A percentile compares a stretch with the other conserved stretches of the same genome.
Evolutionary conservation across 441 rosid genomes (phyloP).

Genomic region (Pelargonium cotyledonis): DNA sequence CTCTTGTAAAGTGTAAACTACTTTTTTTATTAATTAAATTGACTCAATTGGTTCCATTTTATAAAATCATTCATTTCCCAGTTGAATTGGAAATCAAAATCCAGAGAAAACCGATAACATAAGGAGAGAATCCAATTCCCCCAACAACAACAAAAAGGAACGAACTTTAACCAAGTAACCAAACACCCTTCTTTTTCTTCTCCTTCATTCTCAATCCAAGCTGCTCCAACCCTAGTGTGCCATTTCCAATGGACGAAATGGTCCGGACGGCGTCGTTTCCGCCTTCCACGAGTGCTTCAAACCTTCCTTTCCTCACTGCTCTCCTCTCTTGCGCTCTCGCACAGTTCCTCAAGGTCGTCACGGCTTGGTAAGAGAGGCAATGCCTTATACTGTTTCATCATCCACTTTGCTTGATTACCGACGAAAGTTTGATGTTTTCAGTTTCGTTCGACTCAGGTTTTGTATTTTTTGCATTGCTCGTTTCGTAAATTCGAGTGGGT

Average conservation of each 20-base stretch:
- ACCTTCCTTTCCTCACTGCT: slow-evolving; percentile 45
- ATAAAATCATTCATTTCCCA: no score
- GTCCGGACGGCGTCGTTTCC: slow-evolving; percentile 31
- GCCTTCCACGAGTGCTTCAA: slow-evolving; percentile 32
- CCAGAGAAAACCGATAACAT: neutral
- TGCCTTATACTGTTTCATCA: no score
- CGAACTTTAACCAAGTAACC: neutral
- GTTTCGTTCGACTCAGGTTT: neutral
- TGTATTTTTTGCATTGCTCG: neutral
- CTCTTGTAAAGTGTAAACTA: no score
- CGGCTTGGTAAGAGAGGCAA: slow-evolving; percentile 35
- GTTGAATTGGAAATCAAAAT: no score
- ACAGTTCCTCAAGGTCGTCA: slow-evolving; percentile 58
- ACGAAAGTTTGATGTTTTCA: no score
- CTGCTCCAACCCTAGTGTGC: neutral
- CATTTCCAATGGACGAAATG: slow-evolving; percentile 35
- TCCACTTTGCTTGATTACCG: no score
- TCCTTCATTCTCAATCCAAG: neutral
- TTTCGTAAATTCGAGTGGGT: neutral
- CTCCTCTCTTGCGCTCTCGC: slow-evolving; percentile 48
- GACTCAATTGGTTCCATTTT: no score
- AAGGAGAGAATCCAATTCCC: neutral
- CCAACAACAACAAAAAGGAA: neutral
- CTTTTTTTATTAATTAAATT: no score
- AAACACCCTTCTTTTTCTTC: neutral